phyloP scores from a whole-genome alignment of 148 eudicot genomes.

The Chenopodium berlandieri region DNA sequence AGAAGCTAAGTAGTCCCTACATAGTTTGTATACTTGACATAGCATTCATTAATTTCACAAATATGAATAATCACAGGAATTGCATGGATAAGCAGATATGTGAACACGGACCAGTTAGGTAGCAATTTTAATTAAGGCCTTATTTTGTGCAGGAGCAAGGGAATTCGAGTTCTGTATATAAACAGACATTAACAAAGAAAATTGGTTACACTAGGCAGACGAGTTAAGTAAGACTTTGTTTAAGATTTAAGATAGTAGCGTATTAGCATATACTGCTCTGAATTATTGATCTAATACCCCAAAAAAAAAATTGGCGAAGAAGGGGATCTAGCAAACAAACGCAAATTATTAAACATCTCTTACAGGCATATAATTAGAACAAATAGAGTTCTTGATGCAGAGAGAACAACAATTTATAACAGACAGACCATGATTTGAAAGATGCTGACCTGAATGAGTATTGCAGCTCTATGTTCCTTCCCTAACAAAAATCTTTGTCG shows the following conservation, averaged over 20 bases:
- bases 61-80: too few relatives aligned
- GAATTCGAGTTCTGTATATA: too few relatives aligned
- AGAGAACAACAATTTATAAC: background rate
- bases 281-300: background rate
- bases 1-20: background rate
- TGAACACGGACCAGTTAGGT: too few relatives aligned
- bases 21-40: background rate
- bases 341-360: background rate
- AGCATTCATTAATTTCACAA: too few relatives aligned
- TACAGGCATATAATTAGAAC: too few relatives aligned
- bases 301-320: too few relatives aligned
- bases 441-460: conserved; percentile 68
- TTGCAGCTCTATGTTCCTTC: conserved; percentile 75
- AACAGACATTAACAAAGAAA: too few relatives aligned
- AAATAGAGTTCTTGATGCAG: background rate
- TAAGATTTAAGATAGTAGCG: too few relatives aligned
- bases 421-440: conserved; percentile 1
- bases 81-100: too few relatives aligned
- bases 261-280: too few relatives aligned
- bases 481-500: conserved; percentile 56
- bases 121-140: background rate
- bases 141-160: background rate
- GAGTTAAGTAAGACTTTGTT: background rate
- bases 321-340: background rate
- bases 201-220: background rate